phyloP scores from a whole-genome alignment of 257 asterid genomes.

The Przewalskia tangutica region DNA sequence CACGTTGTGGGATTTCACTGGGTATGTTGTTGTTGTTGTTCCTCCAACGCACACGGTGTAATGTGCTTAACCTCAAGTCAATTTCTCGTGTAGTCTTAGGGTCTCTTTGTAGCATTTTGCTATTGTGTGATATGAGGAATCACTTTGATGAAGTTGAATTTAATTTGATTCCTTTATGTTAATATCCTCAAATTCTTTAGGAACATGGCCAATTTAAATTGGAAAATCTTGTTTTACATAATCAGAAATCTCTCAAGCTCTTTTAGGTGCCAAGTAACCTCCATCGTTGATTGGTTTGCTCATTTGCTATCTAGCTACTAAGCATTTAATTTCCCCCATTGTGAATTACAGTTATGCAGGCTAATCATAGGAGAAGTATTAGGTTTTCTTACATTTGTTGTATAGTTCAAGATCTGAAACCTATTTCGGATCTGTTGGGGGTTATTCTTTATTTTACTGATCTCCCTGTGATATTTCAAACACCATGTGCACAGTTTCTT shows the following conservation, averaged over 20 bases:
- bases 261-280: not conserved
- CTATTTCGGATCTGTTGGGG: not conserved
- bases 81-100: not conserved
- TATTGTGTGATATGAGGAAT: not conserved
- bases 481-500: not conserved
- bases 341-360: not conserved
- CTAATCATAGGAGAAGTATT: not conserved
- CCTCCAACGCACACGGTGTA: not conserved
- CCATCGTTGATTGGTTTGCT: not conserved
- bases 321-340: not conserved
- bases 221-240: not conserved
- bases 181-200: not conserved
- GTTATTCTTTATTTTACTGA: not conserved
- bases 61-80: not conserved
- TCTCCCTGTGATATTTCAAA: not conserved
- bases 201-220: not conserved
- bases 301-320: not conserved
- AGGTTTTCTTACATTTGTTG: not conserved
- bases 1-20: too few relatives aligned
- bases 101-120: not conserved
- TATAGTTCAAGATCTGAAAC: not conserved
- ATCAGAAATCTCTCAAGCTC: not conserved
- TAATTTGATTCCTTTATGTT: not conserved
- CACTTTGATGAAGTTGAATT: not conserved
- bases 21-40: too few relatives aligned